phyloP scores from a whole-genome alignment of 805 yeast species.

The Ogataea neopini region DNA sequence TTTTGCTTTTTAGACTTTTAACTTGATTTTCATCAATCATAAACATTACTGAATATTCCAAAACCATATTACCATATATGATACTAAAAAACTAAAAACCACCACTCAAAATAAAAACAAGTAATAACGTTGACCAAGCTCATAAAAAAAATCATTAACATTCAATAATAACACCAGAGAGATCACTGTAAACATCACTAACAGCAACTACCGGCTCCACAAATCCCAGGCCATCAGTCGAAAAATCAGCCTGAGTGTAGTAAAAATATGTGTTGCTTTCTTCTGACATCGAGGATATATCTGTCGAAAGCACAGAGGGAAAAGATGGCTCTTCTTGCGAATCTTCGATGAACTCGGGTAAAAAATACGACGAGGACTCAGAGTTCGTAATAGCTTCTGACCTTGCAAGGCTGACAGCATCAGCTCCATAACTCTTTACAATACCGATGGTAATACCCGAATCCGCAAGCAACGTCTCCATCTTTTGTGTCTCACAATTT shows the following conservation, averaged over 20 bases:
- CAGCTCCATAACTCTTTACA: conserved; percentile 32
- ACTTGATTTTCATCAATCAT: not conserved
- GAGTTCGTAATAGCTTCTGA: not conserved
- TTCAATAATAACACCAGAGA: conserved; percentile 11
- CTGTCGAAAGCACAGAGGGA: conserved; percentile 9
- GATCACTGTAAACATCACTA: conserved; percentile 12
- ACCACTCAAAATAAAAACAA: not conserved
- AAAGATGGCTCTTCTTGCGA: not conserved
- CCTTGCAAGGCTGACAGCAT: not conserved
- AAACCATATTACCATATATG: too few species aligned
- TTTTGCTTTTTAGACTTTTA: too few species aligned
- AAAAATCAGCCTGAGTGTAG: conserved; percentile 19
- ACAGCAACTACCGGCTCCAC: conserved; percentile 11
- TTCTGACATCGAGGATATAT: conserved; percentile 14
- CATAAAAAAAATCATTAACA: conserved; percentile 1
- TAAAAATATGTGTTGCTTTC: conserved; percentile 8
- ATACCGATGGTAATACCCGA: conserved; percentile 59
- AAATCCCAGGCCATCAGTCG: conserved; percentile 18
- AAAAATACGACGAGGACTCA: not conserved
- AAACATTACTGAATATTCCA: not conserved
- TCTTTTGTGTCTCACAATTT: conserved; percentile 59
- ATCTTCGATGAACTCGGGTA: not conserved
- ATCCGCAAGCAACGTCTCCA: conserved; percentile 58
- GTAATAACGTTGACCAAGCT: not conserved
- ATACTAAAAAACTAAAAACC: too few species aligned